Conservation (phyloP, 345 rosid genomes). For the Euphorbia tirucalli region DNA sequence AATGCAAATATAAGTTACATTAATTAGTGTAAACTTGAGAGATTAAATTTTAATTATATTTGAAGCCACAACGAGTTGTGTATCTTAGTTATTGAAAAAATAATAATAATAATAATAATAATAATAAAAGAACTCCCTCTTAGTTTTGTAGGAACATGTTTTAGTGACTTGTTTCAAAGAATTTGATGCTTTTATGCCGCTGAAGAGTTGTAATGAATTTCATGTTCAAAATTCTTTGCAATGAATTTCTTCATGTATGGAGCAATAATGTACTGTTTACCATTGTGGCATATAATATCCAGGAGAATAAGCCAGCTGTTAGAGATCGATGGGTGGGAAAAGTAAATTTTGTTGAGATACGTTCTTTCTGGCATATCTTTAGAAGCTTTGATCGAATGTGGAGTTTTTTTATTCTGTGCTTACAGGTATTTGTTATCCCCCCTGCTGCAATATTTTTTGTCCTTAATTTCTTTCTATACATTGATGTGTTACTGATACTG, state of each 20-base stretch:
- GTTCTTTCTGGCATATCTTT: slow-evolving; percentile 95
- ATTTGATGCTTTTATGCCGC: not conserved
- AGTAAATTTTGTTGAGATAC: slow-evolving; percentile 96
- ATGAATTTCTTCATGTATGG: not conserved
- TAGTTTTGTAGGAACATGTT: not conserved
- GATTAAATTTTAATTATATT: not conserved
- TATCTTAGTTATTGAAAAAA: not conserved
- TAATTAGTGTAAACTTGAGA: not conserved
- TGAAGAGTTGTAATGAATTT: not conserved
- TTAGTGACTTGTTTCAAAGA: not conserved
- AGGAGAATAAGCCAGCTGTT: slow-evolving; percentile 68
- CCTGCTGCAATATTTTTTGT: slow-evolving; percentile 5
- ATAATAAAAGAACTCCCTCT: too few relatives aligned
- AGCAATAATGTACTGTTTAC: slow-evolving; percentile 1
- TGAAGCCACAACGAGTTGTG: not conserved
- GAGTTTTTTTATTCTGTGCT: slow-evolving; percentile 84
- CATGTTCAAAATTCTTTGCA: not conserved
- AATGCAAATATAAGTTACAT: not conserved
- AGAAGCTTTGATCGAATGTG: slow-evolving; percentile 99
- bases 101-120: too few relatives aligned
- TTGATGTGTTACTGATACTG: slow-evolving; percentile 28
- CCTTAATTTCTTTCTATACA: slow-evolving; percentile 5
- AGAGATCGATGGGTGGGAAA: slow-evolving; percentile 89
- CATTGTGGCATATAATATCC: slow-evolving; percentile 21
- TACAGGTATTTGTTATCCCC: slow-evolving; percentile 58